phyloP scores from a whole-genome alignment of 106 monocot genomes.

The Narthecium ossifragum region DNA sequence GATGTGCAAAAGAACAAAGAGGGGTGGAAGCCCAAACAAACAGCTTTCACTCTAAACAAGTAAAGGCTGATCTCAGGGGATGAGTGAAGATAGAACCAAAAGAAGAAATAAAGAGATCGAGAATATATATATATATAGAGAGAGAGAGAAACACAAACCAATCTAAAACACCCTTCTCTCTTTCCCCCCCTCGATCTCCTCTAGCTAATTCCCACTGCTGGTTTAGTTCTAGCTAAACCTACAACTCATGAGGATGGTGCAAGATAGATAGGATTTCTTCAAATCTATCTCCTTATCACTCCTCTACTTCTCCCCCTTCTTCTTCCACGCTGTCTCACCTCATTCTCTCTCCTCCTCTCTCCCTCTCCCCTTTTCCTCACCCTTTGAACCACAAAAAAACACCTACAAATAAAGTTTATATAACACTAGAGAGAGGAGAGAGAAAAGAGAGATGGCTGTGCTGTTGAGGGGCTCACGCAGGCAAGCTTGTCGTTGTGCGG shows the following conservation, averaged over 20 bases:
- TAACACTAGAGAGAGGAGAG: conserved; percentile 11
- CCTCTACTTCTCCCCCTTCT: not conserved
- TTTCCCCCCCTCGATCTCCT: not conserved
- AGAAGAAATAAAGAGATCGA: conserved; percentile 13
- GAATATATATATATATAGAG: not conserved
- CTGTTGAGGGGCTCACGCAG: conserved; percentile 19
- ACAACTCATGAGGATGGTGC: too few species aligned
- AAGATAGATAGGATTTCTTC: too few species aligned
- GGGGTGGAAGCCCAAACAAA: conserved; percentile 65
- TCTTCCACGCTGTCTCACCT: conserved; percentile 3
- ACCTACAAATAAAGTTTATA: conserved; percentile 6
- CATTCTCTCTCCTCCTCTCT: not conserved
- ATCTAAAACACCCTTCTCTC: conserved; percentile 4
- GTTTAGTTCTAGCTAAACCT: too few species aligned
- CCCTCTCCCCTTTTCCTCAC: not conserved
- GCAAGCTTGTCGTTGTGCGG: conserved; percentile 44
- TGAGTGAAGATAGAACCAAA: too few species aligned
- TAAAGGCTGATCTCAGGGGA: too few species aligned
- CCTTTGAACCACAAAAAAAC: conserved; percentile 9
- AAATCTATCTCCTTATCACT: conserved; percentile 2
- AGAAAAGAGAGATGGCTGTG: conserved; percentile 5
- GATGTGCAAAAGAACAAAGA: conserved; percentile 59
- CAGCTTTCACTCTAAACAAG: too few species aligned
- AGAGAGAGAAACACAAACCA: conserved; percentile 23
- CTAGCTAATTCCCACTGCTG: not conserved